phyloP scores from a whole-genome alignment of 768 basidiomycete genomes.

The Phanerodontia chrysosporium region DNA sequence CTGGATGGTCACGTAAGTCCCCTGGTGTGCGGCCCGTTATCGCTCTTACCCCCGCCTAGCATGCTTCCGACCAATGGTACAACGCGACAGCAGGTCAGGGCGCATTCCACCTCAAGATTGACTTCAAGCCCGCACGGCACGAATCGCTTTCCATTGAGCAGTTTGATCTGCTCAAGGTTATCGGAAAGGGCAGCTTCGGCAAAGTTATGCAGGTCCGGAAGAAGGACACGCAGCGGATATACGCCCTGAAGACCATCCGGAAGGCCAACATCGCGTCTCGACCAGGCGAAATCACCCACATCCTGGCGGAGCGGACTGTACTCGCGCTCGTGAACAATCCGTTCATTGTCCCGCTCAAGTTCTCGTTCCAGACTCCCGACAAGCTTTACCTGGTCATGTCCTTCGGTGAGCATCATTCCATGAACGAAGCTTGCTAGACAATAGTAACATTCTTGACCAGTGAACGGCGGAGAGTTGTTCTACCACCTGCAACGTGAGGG shows the following conservation, averaged over 20 bases:
- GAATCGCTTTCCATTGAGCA: conserved; percentile 91
- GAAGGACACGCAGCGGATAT: conserved; percentile 96
- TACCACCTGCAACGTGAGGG: conserved; percentile 97
- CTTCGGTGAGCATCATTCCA: conserved; percentile 55
- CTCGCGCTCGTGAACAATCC: conserved; percentile 96
- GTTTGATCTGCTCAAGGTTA: conserved; percentile 95
- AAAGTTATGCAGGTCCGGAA: conserved; percentile 99
- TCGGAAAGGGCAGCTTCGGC: conserved; percentile 96
- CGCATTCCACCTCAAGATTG: conserved; percentile 92
- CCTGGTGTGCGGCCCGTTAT: not conserved
- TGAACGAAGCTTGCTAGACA: not conserved
- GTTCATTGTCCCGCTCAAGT: conserved; percentile 98
- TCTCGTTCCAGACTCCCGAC: conserved; percentile 97
- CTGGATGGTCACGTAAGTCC: conserved; percentile 69
- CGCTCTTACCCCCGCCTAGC: conserved; percentile 34
- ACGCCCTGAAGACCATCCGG: conserved; percentile 96
- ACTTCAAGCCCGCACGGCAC: conserved; percentile 84
- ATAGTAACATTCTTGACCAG: conserved; percentile 31
- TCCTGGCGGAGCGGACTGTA: conserved; percentile 94
- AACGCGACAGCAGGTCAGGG: conserved; percentile 78
- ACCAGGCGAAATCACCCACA: conserved; percentile 96
- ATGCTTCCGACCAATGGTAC: conserved; percentile 91
- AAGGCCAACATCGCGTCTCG: conserved; percentile 97
- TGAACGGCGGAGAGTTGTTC: conserved; percentile 97
- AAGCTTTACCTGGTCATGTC: conserved; percentile 98